Evolutionary conservation across 441 rosid species (phyloP).

Genomic region (Croton setiger): DNA sequence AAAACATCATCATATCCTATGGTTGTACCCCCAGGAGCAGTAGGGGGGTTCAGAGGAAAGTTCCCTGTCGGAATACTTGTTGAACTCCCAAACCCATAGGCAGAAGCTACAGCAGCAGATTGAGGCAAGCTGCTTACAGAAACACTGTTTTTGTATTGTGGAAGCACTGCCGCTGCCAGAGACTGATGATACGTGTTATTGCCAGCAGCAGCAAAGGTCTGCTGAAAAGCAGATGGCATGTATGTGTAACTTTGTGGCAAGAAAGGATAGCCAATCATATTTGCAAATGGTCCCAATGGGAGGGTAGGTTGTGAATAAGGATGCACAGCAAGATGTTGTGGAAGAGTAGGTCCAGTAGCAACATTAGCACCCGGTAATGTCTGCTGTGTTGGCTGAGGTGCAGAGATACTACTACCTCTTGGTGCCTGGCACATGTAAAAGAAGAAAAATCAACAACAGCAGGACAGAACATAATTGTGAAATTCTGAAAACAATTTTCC

Average conservation of each 20-base stretch:
- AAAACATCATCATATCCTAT: conserved; percentile 75
- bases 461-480: background rate
- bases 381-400: conserved; percentile 65
- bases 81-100: conserved; percentile 84
- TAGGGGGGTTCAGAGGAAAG: conserved; percentile 63
- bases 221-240: conserved; percentile 95
- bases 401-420: conserved; percentile 56
- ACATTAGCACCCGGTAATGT: conserved; percentile 50
- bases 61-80: conserved; percentile 63
- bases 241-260: conserved; percentile 90
- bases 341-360: conserved; percentile 78
- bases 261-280: conserved; percentile 85
- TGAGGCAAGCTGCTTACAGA: conserved; percentile 84
- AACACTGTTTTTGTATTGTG: conserved; percentile 78
- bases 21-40: conserved; percentile 64
- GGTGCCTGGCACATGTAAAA: conserved; percentile 44
- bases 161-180: conserved; percentile 80
- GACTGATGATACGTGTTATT: conserved; percentile 86
- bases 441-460: background rate
- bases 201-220: conserved; percentile 75
- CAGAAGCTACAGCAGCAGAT: conserved; percentile 82
- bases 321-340: conserved; percentile 90
- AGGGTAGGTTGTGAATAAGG: conserved; percentile 86
- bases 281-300: conserved; percentile 80
- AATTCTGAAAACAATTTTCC: background rate